Percentiles rank a stretch among this genome's conserved stretches.
phyloP scores from a whole-genome alignment of 2,329 filamentous ascomycete species.

The Magnaporthales sp. region DNA sequence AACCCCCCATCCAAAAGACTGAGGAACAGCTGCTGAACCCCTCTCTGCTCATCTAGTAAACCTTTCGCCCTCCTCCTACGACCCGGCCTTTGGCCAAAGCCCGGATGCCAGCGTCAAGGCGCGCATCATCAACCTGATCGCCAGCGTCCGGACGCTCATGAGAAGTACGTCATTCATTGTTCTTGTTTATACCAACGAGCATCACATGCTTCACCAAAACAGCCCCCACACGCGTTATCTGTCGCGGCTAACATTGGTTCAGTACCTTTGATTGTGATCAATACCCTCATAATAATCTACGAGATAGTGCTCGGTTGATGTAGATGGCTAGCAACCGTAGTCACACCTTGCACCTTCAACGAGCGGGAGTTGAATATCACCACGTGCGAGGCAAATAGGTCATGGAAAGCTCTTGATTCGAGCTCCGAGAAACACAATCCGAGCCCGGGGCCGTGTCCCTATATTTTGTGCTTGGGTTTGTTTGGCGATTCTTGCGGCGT shows the following conservation, averaged over 20 bases:
- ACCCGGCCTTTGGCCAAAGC: slow-evolving; percentile 69
- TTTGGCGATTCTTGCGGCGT: not conserved
- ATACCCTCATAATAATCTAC: slow-evolving; percentile 75
- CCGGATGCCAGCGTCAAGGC: slow-evolving; percentile 73
- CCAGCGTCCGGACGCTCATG: slow-evolving; percentile 85
- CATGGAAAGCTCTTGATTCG: not conserved
- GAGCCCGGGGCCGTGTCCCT: not conserved
- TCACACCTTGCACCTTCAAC: not conserved
- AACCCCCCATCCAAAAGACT: not conserved
- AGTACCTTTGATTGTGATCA: slow-evolving; percentile 82
- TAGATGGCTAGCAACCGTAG: not conserved
- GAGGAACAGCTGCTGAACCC: not conserved
- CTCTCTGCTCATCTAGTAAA: slow-evolving; percentile 63
- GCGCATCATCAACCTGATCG: slow-evolving; percentile 82
- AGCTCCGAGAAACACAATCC: not conserved
- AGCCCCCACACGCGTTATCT: not conserved
- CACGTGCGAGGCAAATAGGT: not conserved
- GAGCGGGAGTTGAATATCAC: not conserved
- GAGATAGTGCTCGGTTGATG: slow-evolving; percentile 64
- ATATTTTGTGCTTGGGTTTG: not conserved
- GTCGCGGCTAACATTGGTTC: slow-evolving; percentile 2
- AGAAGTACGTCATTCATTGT: slow-evolving; percentile 55
- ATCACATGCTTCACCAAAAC: not conserved
- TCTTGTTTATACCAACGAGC: not conserved
- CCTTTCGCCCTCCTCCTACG: slow-evolving; percentile 61